Evolutionary conservation across 2,329 filamentous ascomycete genomes (phyloP), one percentile per base, ranked within the genome.

Genomic region (Colletotrichum cordylinicola): DNA sequence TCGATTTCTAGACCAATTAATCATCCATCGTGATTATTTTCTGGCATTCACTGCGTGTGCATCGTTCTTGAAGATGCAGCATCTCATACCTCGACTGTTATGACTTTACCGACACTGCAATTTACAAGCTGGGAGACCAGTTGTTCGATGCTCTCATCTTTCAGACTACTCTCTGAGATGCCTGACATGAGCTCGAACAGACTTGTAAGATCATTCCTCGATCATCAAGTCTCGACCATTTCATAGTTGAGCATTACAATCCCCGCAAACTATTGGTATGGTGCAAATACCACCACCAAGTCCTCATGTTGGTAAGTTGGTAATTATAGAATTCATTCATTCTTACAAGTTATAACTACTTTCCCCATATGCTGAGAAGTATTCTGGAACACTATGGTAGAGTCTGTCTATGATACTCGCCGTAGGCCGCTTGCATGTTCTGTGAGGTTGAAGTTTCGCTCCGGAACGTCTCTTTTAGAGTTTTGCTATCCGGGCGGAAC

Each of bases 211-310:
- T 24, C 10, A n/a, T 52, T 52, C n/a, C 43, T 52, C 43, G 8
- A 52, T 52, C 0, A 21, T 52, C 43, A 6, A 52, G 2, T 1
- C 13, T 52, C n/a, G 21, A 21, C n/a, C 0, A 21, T 0, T 21
- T 16, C 21, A 7, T 52, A 8, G 12, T 21, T 52, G n/a, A 52
- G 9, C 12, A 21, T 52, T 52, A 10, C 6, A 52, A 52, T 21
- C 10, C 1, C 43, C 21, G 10, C n/a, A 52, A 52, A 10, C 5
- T 52, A 8, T 13, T 21, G 8, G 0, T 21, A 21, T n/a, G 6
- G 7, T 21, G 43, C 6, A 24, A 52, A 13, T 52, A 6, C 13
- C n/a, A 52, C n/a, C 2, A 12, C n/a, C n/a, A 52, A 21, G n/a
- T n/a, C 43, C 43, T 4, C 10, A 52, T 52, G n/a, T 13, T 52